phyloP scores from a whole-genome alignment of 1,284 basidiomycete genomes.

The Prillingera fragicola region DNA sequence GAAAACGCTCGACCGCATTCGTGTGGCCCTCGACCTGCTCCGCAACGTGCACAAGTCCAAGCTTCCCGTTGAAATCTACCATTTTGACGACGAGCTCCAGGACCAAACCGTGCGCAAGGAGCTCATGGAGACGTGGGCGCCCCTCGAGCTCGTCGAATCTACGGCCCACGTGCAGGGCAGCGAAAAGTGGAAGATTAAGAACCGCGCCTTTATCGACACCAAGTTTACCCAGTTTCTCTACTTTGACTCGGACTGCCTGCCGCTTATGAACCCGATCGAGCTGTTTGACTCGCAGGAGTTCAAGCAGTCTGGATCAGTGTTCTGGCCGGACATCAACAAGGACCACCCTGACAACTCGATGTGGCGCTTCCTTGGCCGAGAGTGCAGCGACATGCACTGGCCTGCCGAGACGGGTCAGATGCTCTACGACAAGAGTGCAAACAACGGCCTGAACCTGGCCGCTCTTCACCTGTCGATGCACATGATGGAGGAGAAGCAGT shows the following conservation, averaged over 20 bases:
- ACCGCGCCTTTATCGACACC: slow-evolving; percentile 39
- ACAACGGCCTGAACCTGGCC: slow-evolving; percentile 51
- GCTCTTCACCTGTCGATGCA: slow-evolving; percentile 48
- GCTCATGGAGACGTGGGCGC: slow-evolving; percentile 29
- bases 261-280: slow-evolving; percentile 45
- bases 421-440: slow-evolving; percentile 50
- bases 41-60: slow-evolving; percentile 43
- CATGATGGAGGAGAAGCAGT: slow-evolving; percentile 48
- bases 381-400: slow-evolving; percentile 50
- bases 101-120: slow-evolving; percentile 30
- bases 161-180: slow-evolving; percentile 21
- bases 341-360: slow-evolving; percentile 53
- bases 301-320: slow-evolving; percentile 46
- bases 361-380: slow-evolving; percentile 48
- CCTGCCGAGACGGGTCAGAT: slow-evolving; percentile 51
- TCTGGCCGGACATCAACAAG: slow-evolving; percentile 52
- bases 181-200: slow-evolving; percentile 45
- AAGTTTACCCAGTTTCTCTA: slow-evolving; percentile 46
- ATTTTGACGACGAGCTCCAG: slow-evolving; percentile 48
- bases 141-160: slow-evolving; percentile 27
- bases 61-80: slow-evolving; percentile 50
- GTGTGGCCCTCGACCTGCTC: slow-evolving; percentile 45
- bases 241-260: slow-evolving; percentile 49
- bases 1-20: slow-evolving; percentile 43
- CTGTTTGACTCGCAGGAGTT: slow-evolving; percentile 50